These are phyloP conservation scores for Populus hybrid DNA, from an alignment of 441 rosid genomes.

Conservation along the genomic window DNA sequence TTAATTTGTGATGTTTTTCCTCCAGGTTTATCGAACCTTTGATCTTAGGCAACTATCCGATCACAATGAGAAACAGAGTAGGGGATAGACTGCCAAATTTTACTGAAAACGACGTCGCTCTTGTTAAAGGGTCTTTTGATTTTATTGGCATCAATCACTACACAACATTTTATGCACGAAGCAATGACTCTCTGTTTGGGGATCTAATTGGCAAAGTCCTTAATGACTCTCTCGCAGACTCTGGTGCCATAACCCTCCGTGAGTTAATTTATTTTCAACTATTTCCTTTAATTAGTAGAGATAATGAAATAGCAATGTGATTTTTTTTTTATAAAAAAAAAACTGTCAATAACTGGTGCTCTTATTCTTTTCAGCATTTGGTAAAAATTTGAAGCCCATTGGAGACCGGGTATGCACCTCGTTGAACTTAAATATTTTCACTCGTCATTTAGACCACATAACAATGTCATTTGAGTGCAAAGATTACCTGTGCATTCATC, in stretches of 20 bases:
- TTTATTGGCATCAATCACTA: slow-evolving; percentile 96
- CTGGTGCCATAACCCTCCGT: slow-evolving; percentile 75
- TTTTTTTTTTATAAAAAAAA: not conserved
- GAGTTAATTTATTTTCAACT: slow-evolving; percentile 20
- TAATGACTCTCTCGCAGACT: slow-evolving; percentile 64
- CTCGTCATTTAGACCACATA: not conserved
- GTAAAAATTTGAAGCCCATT: slow-evolving; percentile 39
- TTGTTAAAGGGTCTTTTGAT: slow-evolving; percentile 83
- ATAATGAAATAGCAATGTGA: not conserved
- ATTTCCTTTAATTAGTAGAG: not conserved
- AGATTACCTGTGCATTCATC: not conserved
- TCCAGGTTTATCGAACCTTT: slow-evolving; percentile 88
- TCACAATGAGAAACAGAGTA: slow-evolving; percentile 77
- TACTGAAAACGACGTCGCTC: slow-evolving; percentile 51
- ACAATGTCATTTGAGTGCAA: not conserved
- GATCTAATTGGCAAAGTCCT: slow-evolving; percentile 35
- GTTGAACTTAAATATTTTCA: not conserved
- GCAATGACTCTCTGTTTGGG: slow-evolving; percentile 21
- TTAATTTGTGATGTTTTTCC: not conserved
- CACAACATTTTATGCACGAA: slow-evolving; percentile 71
- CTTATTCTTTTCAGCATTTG: slow-evolving; percentile 54
- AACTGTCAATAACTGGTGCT: not conserved
- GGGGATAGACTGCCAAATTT: slow-evolving; percentile 71
- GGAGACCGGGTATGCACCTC: slow-evolving; percentile 62
- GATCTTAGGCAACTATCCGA: slow-evolving; percentile 84